Base-by-base conservation (phyloP, 352 stramenopile genomes). In the Phytophthora melonis region DNA sequence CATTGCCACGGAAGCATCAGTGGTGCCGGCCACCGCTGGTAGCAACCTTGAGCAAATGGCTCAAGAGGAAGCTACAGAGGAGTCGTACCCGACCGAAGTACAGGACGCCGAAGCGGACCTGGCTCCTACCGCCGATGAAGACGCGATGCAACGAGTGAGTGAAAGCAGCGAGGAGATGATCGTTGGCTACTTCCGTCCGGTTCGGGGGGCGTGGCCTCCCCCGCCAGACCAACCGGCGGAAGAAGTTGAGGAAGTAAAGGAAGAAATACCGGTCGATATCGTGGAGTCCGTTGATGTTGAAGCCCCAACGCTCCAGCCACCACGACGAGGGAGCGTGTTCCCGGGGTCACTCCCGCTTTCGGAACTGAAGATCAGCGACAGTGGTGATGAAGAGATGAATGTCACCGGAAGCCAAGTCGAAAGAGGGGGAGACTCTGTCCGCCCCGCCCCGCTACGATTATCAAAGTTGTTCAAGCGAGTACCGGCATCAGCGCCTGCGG, bases 121-220 rank as follows among this genome's bases (percentile, higher is more conserved):
- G 9, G 21, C 9, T 30, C 5, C 58, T 5, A 67, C 21, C 5
- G 9, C 4, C 16, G 63, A 73, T 18, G 54, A 69, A 47, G 58
- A 77, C 11, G 18, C 30, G 4, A 23, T 54, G 16, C 57, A 50
- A 13, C 63, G n/a, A 60, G n/a, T 19, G 5, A 77, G 65, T 30
- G 60, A 69, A 43, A 66, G 14, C 43, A 70, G 41, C 10, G 74
- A 84, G 32, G 65, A 83, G 45, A 82, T 84, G 75, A 69, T 87
- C 67, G 68, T 81, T 4, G 79, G 77, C 7, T 86, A 86, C 58
- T 81, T 82, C 55, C 58, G 75, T 8, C 70, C 64, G 19, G 58
- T 78, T 50, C 60, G 54, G 14, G 34, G 25, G 18, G 39, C 5
- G 11, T 72, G 41, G 61, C 27, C 66, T 64, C 19, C 21, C 8